Conservation (phyloP, 164 flowering plant species). For the Kingdonia uniflora region DNA sequence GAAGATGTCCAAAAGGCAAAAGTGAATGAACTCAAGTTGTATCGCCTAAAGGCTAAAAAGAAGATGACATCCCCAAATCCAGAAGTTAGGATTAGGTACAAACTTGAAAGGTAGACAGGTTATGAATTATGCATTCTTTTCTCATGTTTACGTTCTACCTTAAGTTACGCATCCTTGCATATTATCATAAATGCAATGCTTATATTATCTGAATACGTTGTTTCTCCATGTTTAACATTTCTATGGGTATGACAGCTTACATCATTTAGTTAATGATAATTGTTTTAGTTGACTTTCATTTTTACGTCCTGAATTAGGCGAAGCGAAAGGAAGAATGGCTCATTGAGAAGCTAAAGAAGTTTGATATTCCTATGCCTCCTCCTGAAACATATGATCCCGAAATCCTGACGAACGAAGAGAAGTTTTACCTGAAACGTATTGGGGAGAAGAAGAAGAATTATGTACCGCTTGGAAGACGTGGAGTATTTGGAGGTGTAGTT, state of each 20-base stretch:
- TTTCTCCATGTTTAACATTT: too few relatives aligned
- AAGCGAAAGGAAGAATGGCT: constrained; percentile 87
- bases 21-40: constrained; percentile 68
- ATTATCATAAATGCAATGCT: background rate
- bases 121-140: background rate
- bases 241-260: background rate
- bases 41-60: constrained; percentile 72
- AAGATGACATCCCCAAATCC: constrained; percentile 91
- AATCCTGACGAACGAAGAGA: constrained; percentile 82
- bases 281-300: background rate
- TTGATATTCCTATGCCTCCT: constrained; percentile 52
- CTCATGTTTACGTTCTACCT: background rate
- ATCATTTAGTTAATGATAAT: background rate
- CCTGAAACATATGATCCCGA: constrained; percentile 75
- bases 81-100: constrained; percentile 83
- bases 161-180: background rate
- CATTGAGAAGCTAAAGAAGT: constrained; percentile 82
- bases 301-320: constrained; percentile 35
- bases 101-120: constrained; percentile 56
- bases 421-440: constrained; percentile 73
- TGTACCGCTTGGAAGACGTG: constrained; percentile 85
- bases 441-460: constrained; percentile 91
- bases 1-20: constrained; percentile 53
- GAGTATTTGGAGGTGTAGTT: constrained; percentile 95
- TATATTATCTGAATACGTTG: background rate